A percentile compares a stretch with the other conserved stretches of the same genome.
phyloP scores from a whole-genome alignment of 2,329 filamentous ascomycete genomes.

The Pseudocercospora pini-densiflorae region DNA sequence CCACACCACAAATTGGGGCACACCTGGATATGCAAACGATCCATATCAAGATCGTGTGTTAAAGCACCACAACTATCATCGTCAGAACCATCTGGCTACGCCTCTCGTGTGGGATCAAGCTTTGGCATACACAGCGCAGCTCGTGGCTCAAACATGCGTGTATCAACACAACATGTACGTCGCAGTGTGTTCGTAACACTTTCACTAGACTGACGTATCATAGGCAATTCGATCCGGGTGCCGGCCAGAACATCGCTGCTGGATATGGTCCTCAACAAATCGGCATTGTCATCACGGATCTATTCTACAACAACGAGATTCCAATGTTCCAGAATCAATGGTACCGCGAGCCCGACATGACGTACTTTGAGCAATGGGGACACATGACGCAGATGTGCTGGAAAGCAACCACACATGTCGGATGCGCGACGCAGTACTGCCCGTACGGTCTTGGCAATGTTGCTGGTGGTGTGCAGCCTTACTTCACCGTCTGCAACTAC shows the following conservation, averaged over 20 bases:
- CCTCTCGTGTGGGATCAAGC: slow-evolving; percentile 67
- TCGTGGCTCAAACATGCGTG: slow-evolving; percentile 67
- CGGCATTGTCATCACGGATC: slow-evolving; percentile 71
- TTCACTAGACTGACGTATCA: background rate
- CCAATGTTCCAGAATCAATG: slow-evolving; percentile 59
- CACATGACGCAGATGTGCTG: slow-evolving; percentile 79
- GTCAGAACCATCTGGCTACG: slow-evolving; percentile 74
- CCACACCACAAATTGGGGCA: background rate
- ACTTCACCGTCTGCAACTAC: slow-evolving; percentile 91
- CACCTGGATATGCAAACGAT: slow-evolving; percentile 4
- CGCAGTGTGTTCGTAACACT: background rate
- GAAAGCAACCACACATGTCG: slow-evolving; percentile 65
- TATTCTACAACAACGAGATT: slow-evolving; percentile 88
- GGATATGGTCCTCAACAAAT: slow-evolving; percentile 61
- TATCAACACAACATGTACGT: slow-evolving; percentile 79
- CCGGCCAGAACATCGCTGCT: slow-evolving; percentile 87
- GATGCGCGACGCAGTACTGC: slow-evolving; percentile 66
- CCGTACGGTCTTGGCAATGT: slow-evolving; percentile 55
- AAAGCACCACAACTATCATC: slow-evolving; percentile 83
- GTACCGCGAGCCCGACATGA: slow-evolving; percentile 60
- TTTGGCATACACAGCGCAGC: slow-evolving; percentile 67
- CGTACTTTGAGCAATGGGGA: slow-evolving; percentile 68
- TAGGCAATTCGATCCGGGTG: slow-evolving; percentile 15
- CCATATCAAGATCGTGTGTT: slow-evolving; percentile 53
- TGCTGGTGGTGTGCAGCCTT: slow-evolving; percentile 51